Conservation (phyloP, 1,284 basidiomycete species). For the Naganishia sp. region DNA sequence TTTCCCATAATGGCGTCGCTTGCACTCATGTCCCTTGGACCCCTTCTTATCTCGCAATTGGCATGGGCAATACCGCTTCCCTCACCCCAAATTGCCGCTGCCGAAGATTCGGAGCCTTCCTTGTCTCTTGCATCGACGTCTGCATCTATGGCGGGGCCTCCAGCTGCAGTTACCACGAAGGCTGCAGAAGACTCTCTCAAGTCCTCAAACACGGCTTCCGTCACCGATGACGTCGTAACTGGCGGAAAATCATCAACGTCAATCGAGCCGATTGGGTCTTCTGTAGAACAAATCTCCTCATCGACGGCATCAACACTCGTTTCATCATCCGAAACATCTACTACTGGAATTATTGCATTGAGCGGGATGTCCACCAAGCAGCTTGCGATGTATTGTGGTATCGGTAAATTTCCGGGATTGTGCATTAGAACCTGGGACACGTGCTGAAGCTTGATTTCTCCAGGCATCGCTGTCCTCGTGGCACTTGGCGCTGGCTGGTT, state of each 20-base stretch:
- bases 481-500: background rate
- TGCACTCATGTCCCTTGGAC: background rate
- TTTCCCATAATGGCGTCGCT: background rate
- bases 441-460: background rate
- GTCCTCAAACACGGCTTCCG: too few relatives aligned
- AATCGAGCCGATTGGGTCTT: background rate
- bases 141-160: background rate
- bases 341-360: background rate
- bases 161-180: background rate
- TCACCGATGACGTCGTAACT: background rate
- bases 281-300: background rate
- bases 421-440: background rate
- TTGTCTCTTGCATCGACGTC: background rate
- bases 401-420: constrained; percentile 1
- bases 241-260: background rate
- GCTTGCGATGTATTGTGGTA: constrained; percentile 15
- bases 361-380: constrained; percentile 15
- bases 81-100: background rate
- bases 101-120: background rate
- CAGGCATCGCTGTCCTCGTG: background rate
- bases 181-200: too few relatives aligned
- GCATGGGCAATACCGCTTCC: background rate
- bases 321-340: background rate
- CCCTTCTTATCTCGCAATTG: background rate
- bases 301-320: too few relatives aligned